These are phyloP conservation scores for Nymphaea thermarum DNA, from an alignment of 164 flowering plant genomes.

Conservation along the genomic window DNA sequence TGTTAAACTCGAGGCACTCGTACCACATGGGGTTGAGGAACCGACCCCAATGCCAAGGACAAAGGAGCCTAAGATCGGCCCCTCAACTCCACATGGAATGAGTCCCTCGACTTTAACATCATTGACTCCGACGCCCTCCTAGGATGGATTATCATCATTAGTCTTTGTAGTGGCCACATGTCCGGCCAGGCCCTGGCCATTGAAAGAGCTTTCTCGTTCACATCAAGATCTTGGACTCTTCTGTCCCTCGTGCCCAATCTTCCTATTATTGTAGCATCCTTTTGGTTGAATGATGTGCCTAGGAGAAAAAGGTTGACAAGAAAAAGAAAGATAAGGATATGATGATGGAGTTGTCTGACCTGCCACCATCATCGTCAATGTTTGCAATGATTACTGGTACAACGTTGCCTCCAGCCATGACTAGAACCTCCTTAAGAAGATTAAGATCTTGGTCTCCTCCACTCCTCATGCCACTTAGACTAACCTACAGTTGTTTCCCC, in stretches of 20 bases:
- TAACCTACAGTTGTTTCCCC: no score
- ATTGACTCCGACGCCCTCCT: constrained; percentile 27
- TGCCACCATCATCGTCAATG: not conserved
- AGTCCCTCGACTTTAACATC: constrained; percentile 54
- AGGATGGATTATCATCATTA: constrained; percentile 32
- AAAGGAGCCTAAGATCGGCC: constrained; percentile 20
- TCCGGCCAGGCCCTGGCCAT: constrained; percentile 9
- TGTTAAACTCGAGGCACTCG: constrained; percentile 55
- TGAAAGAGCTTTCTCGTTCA: constrained; percentile 70
- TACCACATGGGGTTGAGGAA: constrained; percentile 77
- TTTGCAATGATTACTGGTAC: no score
- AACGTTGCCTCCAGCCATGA: no score
- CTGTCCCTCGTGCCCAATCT: constrained; percentile 19
- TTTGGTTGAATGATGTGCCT: not conserved
- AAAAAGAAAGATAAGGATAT: constrained; percentile 27
- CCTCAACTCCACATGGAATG: constrained; percentile 70
- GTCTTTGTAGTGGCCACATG: constrained; percentile 43
- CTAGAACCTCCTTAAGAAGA: no score
- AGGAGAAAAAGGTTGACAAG: not conserved
- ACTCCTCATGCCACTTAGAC: no score
- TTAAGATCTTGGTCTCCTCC: no score
- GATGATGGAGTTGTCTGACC: constrained; percentile 6
- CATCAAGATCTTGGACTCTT: constrained; percentile 55
- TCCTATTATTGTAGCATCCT: not conserved
- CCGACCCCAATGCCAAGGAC: constrained; percentile 9